Conservation (phyloP, 768 basidiomycete species). For the Trametes gibbosa region DNA sequence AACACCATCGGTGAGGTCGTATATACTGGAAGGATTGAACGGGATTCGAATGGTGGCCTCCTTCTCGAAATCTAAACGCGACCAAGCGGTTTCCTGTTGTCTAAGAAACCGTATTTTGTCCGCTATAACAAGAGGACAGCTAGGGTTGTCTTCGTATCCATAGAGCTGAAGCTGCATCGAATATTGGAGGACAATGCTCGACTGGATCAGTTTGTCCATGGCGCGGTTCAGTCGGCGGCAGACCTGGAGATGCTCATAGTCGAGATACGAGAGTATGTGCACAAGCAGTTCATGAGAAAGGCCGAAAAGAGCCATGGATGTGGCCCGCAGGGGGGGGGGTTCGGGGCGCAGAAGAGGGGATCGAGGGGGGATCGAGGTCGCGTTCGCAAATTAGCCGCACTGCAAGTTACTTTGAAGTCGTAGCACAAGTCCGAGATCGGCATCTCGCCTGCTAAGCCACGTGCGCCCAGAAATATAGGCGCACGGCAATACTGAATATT, state of each 20-base stretch:
- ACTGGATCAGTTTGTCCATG: constrained; percentile 16
- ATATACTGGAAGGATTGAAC: constrained; percentile 24
- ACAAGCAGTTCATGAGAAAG: constrained; percentile 22
- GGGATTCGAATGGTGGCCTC: constrained; percentile 7
- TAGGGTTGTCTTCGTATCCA: constrained; percentile 18
- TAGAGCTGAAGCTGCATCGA: constrained; percentile 16
- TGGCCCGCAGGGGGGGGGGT: background rate
- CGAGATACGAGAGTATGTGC: constrained; percentile 22
- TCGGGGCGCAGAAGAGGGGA: background rate
- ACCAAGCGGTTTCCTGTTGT: constrained; percentile 17
- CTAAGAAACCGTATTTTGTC: constrained; percentile 16
- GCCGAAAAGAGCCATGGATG: constrained; percentile 15
- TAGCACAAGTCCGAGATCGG: too few relatives aligned
- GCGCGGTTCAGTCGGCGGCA: constrained; percentile 7
- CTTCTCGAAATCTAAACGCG: constrained; percentile 14
- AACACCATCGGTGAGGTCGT: constrained; percentile 26
- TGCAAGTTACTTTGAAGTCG: too few relatives aligned
- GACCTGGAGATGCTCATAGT: constrained; percentile 11
- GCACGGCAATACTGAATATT: too few relatives aligned
- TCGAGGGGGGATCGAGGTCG: background rate
- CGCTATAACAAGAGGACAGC: constrained; percentile 7
- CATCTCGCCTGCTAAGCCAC: too few relatives aligned
- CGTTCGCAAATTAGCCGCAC: background rate
- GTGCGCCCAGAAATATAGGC: too few relatives aligned
- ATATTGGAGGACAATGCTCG: constrained; percentile 18